phyloP scores from a whole-genome alignment of 1,284 basidiomycete genomes.

The Sparassis latifolia region DNA sequence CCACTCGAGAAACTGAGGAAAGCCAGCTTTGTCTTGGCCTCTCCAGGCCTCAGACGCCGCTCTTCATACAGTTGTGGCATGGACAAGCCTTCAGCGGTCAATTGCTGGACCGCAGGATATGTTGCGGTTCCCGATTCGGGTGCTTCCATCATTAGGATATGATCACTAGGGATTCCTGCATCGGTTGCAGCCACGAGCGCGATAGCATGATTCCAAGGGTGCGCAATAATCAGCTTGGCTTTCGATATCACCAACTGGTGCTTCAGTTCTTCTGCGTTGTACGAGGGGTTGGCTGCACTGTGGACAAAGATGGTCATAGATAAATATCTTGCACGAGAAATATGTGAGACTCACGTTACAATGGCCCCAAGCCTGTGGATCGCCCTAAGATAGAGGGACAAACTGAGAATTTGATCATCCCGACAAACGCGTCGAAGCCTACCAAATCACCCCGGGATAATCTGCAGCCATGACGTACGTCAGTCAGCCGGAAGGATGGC shows the following conservation, averaged over 20 bases:
- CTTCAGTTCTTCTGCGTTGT: slow-evolving; percentile 54
- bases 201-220: slow-evolving; percentile 41
- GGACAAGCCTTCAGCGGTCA: slow-evolving; percentile 46
- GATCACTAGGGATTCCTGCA: slow-evolving; percentile 42
- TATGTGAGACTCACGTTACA: slow-evolving; percentile 44
- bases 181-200: slow-evolving; percentile 43
- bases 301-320: slow-evolving; percentile 9
- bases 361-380: slow-evolving; percentile 63
- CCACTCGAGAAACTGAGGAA: slow-evolving; percentile 75
- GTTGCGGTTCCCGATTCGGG: slow-evolving; percentile 2
- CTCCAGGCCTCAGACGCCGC: slow-evolving; percentile 46
- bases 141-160: slow-evolving; percentile 46
- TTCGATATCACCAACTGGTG: slow-evolving; percentile 51
- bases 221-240: slow-evolving; percentile 48
- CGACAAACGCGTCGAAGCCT: neutral
- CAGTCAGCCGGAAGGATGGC: neutral
- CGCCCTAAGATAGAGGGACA: slow-evolving; percentile 33
- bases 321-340: neutral
- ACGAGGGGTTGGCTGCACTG: slow-evolving; percentile 56
- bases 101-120: slow-evolving; percentile 38
- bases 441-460: slow-evolving; percentile 61
- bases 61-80: slow-evolving; percentile 37
- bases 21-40: slow-evolving; percentile 60
- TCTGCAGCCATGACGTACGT: slow-evolving; percentile 32
- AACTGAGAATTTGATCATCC: neutral